A percentile compares a stretch with the other conserved stretches of the same genome.
phyloP scores from a whole-genome alignment of 371 early-diverging fungal genomes.

The Mucor plumbeus region DNA sequence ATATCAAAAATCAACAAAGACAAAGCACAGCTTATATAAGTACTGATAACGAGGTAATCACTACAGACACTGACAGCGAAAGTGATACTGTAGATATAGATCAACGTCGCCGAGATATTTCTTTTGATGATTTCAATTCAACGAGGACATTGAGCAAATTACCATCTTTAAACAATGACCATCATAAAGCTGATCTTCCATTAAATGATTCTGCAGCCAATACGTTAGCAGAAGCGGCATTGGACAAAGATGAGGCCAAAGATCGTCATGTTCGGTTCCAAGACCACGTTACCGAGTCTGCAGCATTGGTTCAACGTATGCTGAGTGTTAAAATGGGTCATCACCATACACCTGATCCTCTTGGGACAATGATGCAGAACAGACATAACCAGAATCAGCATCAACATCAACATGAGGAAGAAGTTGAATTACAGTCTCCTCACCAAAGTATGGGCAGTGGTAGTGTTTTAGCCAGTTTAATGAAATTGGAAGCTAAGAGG shows the following conservation, averaged over 20 bases:
- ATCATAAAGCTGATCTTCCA: background rate
- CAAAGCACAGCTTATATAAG: background rate
- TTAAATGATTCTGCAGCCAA: conserved; percentile 26
- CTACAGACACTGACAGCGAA: conserved; percentile 4
- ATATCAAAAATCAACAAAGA: background rate
- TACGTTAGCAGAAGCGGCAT: conserved; percentile 47
- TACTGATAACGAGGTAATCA: background rate
- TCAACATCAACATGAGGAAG: background rate
- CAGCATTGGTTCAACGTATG: conserved; percentile 51
- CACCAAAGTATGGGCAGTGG: conserved; percentile 18
- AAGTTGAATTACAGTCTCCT: background rate
- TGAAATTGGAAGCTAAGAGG: conserved; percentile 48
- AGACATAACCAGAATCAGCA: conserved; percentile 12
- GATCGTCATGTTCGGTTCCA: conserved; percentile 55
- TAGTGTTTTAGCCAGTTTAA: conserved; percentile 47
- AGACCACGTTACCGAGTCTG: conserved; percentile 52
- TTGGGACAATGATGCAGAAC: conserved; percentile 8
- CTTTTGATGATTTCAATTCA: conserved; percentile 6
- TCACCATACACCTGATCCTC: background rate
- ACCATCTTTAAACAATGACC: conserved; percentile 11
- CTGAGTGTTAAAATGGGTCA: conserved; percentile 25
- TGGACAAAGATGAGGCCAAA: conserved; percentile 47
- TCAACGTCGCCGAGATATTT: background rate
- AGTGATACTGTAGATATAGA: background rate
- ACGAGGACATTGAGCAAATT: background rate